Evolutionary conservation across 1,284 basidiomycete genomes (phyloP).

Genomic region (Meira miltonrushii): DNA sequence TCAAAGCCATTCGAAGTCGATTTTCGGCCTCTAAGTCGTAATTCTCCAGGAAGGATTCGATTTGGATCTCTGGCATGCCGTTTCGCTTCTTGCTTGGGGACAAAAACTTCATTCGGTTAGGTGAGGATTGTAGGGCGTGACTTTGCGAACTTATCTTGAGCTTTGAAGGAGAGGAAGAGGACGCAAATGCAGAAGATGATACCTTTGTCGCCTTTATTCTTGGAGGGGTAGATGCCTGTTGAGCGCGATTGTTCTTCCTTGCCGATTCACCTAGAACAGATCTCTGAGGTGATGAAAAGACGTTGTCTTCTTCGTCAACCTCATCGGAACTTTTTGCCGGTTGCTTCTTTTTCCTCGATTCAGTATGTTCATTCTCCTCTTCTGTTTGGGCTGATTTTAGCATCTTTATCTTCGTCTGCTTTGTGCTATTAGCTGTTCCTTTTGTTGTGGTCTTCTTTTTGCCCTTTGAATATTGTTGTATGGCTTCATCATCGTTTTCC

Average conservation of each 20-base stretch:
- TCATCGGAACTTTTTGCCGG: background rate
- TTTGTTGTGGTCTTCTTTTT: background rate
- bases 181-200: background rate
- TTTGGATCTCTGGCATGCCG: conserved; percentile 28
- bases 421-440: background rate
- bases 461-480: background rate
- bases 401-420: no score
- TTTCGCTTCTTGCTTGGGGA: background rate
- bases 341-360: background rate
- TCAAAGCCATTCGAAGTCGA: conserved; percentile 16
- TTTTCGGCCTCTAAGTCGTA: conserved; percentile 30
- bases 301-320: background rate
- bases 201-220: background rate
- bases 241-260: background rate
- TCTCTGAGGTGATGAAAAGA: background rate
- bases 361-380: background rate
- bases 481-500: background rate
- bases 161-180: conserved; percentile 13
- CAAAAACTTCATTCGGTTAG: no score
- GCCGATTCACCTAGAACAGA: background rate
- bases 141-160: background rate
- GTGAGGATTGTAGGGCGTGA: no score
- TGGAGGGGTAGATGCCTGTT: background rate
- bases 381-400: no score
- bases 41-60: conserved; percentile 25